These are phyloP conservation scores for Microcos paniculata DNA, from an alignment of 345 rosid genomes.

Conservation along the genomic window DNA sequence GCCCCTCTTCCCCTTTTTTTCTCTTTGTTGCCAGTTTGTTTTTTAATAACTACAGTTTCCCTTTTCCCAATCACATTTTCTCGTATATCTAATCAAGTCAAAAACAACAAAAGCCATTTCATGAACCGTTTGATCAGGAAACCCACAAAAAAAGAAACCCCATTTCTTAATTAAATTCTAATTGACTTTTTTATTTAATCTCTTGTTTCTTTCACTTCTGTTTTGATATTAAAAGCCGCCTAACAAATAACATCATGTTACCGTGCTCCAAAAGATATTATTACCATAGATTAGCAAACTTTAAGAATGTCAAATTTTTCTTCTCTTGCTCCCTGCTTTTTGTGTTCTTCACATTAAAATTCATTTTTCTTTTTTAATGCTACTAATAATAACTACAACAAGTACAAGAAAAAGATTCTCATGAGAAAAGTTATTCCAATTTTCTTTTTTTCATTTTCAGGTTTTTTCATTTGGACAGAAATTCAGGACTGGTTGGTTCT, in stretches of 20 bases:
- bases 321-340: not conserved
- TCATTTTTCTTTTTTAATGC: too few relatives aligned
- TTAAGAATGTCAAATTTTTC: not conserved
- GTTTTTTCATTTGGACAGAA: constrained; percentile 12
- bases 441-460: not conserved
- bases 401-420: constrained; percentile 9
- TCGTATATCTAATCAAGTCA: constrained; percentile 28
- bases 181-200: not conserved
- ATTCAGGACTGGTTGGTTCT: constrained; percentile 8
- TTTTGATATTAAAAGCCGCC: constrained; percentile 22
- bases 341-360: constrained; percentile 22
- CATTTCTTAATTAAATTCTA: constrained; percentile 4
- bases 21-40: constrained; percentile 31
- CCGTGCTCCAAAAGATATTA: constrained; percentile 18
- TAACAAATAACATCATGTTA: constrained; percentile 22
- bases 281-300: not conserved
- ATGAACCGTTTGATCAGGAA: constrained; percentile 16
- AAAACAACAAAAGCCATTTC: constrained; percentile 16
- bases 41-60: constrained; percentile 34
- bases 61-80: constrained; percentile 15
- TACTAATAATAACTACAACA: too few relatives aligned
- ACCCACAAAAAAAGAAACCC: not conserved
- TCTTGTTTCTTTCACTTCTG: constrained; percentile 15
- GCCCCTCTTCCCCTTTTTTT: not conserved
- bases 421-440: not conserved